Percentiles rank a stretch among this genome's conserved stretches.
Conservation (phyloP, 495 filamentous ascomycete species). For the Xanthoparmelia taractica region DNA sequence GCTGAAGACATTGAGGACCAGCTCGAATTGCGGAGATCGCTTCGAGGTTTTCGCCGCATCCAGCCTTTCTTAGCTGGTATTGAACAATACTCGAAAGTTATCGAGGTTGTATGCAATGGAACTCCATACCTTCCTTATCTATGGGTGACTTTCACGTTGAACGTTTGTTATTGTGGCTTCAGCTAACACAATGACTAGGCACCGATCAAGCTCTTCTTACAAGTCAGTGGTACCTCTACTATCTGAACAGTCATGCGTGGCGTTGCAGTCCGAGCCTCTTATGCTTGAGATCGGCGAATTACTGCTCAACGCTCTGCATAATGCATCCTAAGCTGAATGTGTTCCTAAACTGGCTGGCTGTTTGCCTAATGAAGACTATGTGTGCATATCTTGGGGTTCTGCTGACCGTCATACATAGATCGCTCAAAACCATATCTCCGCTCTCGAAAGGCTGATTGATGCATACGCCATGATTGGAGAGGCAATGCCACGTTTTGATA, state of each 20-base stretch:
- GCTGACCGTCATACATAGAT: slow-evolving; percentile 19
- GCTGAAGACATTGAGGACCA: slow-evolving; percentile 33
- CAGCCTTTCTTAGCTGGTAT: slow-evolving; percentile 34
- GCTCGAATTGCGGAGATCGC: slow-evolving; percentile 30
- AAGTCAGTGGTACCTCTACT: slow-evolving; percentile 24
- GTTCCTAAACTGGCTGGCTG: no score
- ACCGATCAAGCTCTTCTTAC: slow-evolving; percentile 38
- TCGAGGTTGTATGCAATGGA: slow-evolving; percentile 40
- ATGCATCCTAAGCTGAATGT: no score
- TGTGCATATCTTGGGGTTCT: no score
- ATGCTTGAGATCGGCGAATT: no score
- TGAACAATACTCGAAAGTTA: slow-evolving; percentile 33
- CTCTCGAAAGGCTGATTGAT: slow-evolving; percentile 38
- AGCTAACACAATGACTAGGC: slow-evolving; percentile 27
- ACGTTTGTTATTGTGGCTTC: not conserved
- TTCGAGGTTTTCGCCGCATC: slow-evolving; percentile 37
- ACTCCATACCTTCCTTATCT: slow-evolving; percentile 41
- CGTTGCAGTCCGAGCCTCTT: no score
- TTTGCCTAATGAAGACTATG: no score
- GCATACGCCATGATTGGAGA: slow-evolving; percentile 37
- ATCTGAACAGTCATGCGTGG: no score
- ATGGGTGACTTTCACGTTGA: slow-evolving; percentile 28
- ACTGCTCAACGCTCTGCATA: no score
- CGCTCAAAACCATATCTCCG: slow-evolving; percentile 32
- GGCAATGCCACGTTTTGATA: slow-evolving; percentile 34